phyloP scores from a whole-genome alignment of 2,329 filamentous ascomycete genomes.

The Paracoccidioides lutzii region DNA sequence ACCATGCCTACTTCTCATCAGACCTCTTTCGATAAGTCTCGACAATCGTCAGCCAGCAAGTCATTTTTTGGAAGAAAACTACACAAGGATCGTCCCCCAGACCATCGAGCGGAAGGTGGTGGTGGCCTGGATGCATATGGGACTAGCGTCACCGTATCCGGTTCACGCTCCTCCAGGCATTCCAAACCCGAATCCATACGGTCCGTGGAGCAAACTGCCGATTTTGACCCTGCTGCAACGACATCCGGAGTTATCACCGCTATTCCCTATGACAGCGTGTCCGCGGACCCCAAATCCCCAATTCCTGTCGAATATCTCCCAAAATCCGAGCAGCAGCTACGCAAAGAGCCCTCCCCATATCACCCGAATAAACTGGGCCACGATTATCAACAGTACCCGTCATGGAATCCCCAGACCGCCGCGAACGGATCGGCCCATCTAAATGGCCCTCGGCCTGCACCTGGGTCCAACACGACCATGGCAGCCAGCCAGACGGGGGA shows the following conservation, averaged over 20 bases:
- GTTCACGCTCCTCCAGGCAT: conserved; percentile 62
- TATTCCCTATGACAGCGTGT: conserved; percentile 68
- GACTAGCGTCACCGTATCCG: conserved; percentile 48
- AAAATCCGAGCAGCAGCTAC: conserved; percentile 45
- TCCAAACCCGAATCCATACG: conserved; percentile 56
- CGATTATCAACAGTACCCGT: conserved; percentile 85
- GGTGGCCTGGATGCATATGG: conserved; percentile 47
- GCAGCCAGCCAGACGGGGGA: conserved; percentile 61
- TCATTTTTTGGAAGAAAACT: conserved; percentile 75
- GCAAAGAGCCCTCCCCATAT: conserved; percentile 65
- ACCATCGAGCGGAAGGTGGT: conserved; percentile 38
- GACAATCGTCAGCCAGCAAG: conserved; percentile 67
- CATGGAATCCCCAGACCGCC: conserved; percentile 46
- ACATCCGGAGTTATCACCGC: conserved; percentile 75
- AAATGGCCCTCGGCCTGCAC: conserved; percentile 49
- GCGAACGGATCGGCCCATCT: conserved; percentile 42
- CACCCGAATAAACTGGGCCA: conserved; percentile 64
- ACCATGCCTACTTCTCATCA: conserved; percentile 40
- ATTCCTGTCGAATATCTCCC: conserved; percentile 62
- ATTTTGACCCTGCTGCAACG: conserved; percentile 47
- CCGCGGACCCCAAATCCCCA: conserved; percentile 54
- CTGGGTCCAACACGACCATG: conserved; percentile 46
- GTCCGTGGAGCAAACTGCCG: conserved; percentile 56
- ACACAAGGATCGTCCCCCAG: conserved; percentile 62
- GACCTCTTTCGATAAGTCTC: conserved; percentile 60